phyloP scores from a whole-genome alignment of 2,329 filamentous ascomycete species.

The Colletotrichum falcatum region DNA sequence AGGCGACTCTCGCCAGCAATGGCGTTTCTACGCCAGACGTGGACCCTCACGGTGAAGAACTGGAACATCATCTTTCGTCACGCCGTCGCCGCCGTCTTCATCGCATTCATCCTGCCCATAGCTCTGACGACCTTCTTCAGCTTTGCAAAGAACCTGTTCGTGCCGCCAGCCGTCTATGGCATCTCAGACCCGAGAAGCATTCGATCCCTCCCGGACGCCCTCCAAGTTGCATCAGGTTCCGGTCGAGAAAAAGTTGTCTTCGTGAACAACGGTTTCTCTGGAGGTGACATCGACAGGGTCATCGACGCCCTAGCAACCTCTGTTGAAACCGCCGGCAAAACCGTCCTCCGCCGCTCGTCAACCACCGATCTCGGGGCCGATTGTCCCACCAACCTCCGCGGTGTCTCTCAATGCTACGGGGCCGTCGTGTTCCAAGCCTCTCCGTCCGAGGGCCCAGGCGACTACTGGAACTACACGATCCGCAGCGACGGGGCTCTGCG shows the following conservation, averaged over 20 bases:
- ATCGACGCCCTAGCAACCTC: constrained; percentile 72
- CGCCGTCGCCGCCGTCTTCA: constrained; percentile 62
- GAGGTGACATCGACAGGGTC: constrained; percentile 78
- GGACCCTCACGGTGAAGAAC: constrained; percentile 73
- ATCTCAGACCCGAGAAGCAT: constrained; percentile 73
- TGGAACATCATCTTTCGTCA: constrained; percentile 70
- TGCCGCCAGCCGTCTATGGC: constrained; percentile 80
- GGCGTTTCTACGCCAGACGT: constrained; percentile 67
- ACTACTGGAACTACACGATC: constrained; percentile 88
- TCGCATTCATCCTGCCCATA: constrained; percentile 71
- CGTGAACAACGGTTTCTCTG: constrained; percentile 78
- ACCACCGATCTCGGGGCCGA: constrained; percentile 69
- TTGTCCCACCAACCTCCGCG: constrained; percentile 74
- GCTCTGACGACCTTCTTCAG: constrained; percentile 69
- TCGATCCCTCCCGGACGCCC: constrained; percentile 72
- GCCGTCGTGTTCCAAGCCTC: constrained; percentile 82
- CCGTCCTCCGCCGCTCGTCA: constrained; percentile 64
- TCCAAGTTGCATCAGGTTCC: constrained; percentile 64
- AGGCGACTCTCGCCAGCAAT: constrained; percentile 50
- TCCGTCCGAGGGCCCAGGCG: constrained; percentile 74
- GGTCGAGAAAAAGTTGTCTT: constrained; percentile 80
- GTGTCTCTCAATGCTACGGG: constrained; percentile 78
- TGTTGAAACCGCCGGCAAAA: constrained; percentile 67
- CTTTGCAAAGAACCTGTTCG: constrained; percentile 85
- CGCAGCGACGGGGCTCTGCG: constrained; percentile 80